These are phyloP conservation scores for Candida palmyrensis DNA, from an alignment of 805 yeast species.

Conservation along the genomic window DNA sequence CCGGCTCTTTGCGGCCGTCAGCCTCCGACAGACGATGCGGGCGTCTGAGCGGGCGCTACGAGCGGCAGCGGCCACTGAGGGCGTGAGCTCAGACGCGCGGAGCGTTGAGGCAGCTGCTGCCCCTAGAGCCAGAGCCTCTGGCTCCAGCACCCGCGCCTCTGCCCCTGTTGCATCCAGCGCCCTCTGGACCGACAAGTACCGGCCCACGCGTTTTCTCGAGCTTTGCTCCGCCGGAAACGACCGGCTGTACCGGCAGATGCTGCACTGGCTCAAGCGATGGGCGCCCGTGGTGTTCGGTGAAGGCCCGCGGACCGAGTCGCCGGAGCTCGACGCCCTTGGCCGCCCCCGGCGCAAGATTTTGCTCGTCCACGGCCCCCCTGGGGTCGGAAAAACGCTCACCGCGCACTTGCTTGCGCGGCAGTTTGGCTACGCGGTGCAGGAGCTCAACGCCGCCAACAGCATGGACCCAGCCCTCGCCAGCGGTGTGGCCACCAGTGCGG, in stretches of 20 bases:
- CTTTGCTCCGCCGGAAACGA: constrained; percentile 44
- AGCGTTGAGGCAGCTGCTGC: too few species aligned
- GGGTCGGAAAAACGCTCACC: constrained; percentile 86
- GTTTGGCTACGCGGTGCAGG: constrained; percentile 74
- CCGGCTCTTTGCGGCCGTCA: background rate
- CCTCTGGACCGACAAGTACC: constrained; percentile 38
- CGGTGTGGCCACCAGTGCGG: constrained; percentile 13
- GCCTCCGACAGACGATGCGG: background rate
- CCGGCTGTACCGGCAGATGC: constrained; percentile 29
- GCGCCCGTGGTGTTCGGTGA: constrained; percentile 25
- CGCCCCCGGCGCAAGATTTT: constrained; percentile 52
- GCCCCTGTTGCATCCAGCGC: too few species aligned
- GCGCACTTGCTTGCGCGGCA: constrained; percentile 82
- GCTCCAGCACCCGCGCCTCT: too few species aligned
- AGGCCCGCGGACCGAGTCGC: constrained; percentile 3
- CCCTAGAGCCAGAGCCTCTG: too few species aligned
- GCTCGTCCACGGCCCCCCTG: constrained; percentile 87
- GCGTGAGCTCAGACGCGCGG: too few species aligned
- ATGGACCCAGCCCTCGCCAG: constrained; percentile 25
- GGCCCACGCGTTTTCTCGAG: constrained; percentile 29
- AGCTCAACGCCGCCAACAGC: constrained; percentile 68
- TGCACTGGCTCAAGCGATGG: constrained; percentile 40
- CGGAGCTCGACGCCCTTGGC: constrained; percentile 24
- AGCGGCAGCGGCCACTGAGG: too few species aligned
- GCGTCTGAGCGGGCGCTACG: too few species aligned